phyloP scores from a whole-genome alignment of 202 grass and related monocot genomes.

The Carex sylvatica region DNA sequence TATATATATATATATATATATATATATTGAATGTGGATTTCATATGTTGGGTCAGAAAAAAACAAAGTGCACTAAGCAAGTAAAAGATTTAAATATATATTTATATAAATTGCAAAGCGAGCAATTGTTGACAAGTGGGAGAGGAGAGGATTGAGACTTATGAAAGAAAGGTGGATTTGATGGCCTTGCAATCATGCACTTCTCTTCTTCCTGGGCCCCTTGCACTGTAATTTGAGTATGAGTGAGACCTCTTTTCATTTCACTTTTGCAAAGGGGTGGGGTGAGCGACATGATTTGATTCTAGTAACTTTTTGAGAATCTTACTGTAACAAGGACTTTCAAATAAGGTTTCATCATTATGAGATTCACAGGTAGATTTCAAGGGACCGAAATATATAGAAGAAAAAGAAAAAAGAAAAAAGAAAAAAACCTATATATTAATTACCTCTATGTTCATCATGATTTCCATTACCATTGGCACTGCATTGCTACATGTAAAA shows the following conservation, averaged over 20 bases:
- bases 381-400: not conserved
- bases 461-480: not conserved
- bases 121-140: not conserved
- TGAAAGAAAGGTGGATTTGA: constrained; percentile 26
- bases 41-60: not conserved
- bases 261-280: constrained; percentile 26
- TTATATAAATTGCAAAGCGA: not conserved
- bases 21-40: not conserved
- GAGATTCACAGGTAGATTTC: constrained; percentile 29
- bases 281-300: constrained; percentile 23
- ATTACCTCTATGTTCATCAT: not conserved
- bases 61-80: not conserved
- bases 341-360: constrained; percentile 23
- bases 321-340: constrained; percentile 32
- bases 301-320: constrained; percentile 32
- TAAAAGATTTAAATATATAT: not conserved
- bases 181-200: constrained; percentile 35
- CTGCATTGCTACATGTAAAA: not conserved
- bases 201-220: constrained; percentile 16
- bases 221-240: constrained; percentile 35
- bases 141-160: not conserved
- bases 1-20: too few species aligned
- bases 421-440: not conserved
- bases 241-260: constrained; percentile 25
- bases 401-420: too few species aligned